Base-by-base conservation (phyloP, 768 basidiomycete genomes). In the Phanerochaete sordida region DNA sequence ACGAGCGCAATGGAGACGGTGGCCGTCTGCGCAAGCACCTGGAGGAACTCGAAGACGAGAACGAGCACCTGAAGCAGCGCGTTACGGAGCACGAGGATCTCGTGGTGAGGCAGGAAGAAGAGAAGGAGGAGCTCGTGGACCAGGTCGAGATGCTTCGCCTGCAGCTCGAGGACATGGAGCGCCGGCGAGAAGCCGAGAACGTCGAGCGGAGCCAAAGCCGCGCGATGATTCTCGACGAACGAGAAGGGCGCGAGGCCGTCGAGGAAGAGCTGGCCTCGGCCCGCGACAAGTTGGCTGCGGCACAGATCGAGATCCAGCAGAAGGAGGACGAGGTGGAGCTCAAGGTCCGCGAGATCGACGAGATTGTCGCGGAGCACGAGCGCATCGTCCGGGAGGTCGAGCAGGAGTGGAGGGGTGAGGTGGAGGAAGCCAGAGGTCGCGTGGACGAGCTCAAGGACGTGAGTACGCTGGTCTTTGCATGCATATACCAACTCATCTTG, bases 301-400 rank as follows among this genome's bases (percentile, higher is more conserved):
- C 85, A 1, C 80, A 86, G 70, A 93, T 94, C 62, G 91, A 93
- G 72, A 74, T 93, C 27, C 88, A 92, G 72, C 87, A 91, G 72
- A 90, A 85, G 72, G 91, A 95, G 66, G 90, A 95, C 62, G 95
- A 96, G 30, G 72, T 94, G 23, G 92, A 94, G 55, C 76, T 86
- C 70, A 89, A 90, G 76, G 82, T 82, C 58, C 76, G 81, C 60
- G 91, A 93, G 70, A 84, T 95, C 47, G 86, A 90, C 2, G 90
- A 95, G 50, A 71, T 96, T 47, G 80, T 93, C 4, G 75, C 75
- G 6, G 89, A 93, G 68, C 89, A 92, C 68, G 80, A 86, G 55
- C 79, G 83, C 28, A 87, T 91, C 56, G 83, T 93, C 2, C 81
- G 82, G 21, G 80, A 82, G 2, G 87, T 93, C 7, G 91, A 93